Base-by-base conservation (phyloP, 345 rosid genomes). In the Citrus inodora region DNA sequence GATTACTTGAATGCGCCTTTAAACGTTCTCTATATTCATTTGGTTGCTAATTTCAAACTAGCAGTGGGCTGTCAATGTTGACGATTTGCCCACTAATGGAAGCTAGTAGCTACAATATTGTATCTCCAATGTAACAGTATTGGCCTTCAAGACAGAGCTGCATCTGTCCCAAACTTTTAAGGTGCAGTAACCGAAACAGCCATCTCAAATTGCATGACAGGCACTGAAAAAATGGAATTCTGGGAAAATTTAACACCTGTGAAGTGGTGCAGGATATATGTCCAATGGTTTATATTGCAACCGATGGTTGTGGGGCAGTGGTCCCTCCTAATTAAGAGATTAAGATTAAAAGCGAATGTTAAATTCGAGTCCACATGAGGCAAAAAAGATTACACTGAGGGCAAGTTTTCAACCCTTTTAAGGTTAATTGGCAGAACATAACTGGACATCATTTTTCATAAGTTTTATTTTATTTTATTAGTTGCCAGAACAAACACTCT, bases 251-350 rank as follows among this genome's bases (percentile, higher is more conserved):
- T 75, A 90, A 84, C 93, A 73, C 84, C 96, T 86, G 79, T 92
- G 96, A 42, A 92, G 92, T 2, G 92, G 96, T 7, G 97, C 97
- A 76, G 97, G 90, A 80, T 90, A 92, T 80, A 95, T 69, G 78
- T 95, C 93, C 80, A 92, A 27, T 33, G 98, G 91, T 79, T 88
- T 90, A 82, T 92, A 93, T 71, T 90, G 88, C 82, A 88, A 78
- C 59, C 79, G 84, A 71, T 91, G 91, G 46, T 90, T 92, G 76
- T 64, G 93, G 80, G 92, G 94, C 86, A 91, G 78, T 28, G 89
- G 89, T 84, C 86, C 93, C 78, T 87, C 97, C 99, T 95, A 84
- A 80, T 80, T 8, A 67, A 65, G 67, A 82, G 61, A 76, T 24
- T 65, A 70, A 78, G 63, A 48, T 76, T n/a, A 28, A 48, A 13